Evolutionary conservation across 1,139 yeast genomes (phyloP), one percentile per base, ranked within the genome.

Genomic region (Taiozyma sp.): DNA sequence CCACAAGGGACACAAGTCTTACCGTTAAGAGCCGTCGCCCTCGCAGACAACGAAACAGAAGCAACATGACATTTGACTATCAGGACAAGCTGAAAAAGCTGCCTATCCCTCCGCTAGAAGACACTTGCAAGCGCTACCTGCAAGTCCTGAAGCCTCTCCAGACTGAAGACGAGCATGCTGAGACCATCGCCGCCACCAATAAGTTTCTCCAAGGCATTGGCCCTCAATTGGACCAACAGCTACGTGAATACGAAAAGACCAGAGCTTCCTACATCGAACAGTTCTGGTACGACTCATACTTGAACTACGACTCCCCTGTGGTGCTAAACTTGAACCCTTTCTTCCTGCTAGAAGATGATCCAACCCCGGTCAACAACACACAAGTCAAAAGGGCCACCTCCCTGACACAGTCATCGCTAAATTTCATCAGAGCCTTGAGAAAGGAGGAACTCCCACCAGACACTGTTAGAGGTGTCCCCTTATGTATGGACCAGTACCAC

Each of bases 401-500:
- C n/a, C 74, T 90, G 51, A 84, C 92, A 0, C 76, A 85, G 43
- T 86, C 95, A 10, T 81, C 93, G 14, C 73, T 90, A 56, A 80
- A 90, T 63, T 90, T 90, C 68, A 81, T 88, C 49, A 78, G 90
- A 53, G 96, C 95, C 10, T 73, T 89, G 56, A 80, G 93, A 56
- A 79, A 84, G 54, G 84, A 86, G 52, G 89, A 87, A 43, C 74
- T 90, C 52, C 81, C 87, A n/a, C 85, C 86, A 1, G 97, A 90
- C 65, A 71, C 69, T 52, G 73, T 87, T 59, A 80, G 83, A 52
- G 83, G 81, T 53, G 82, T 81, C n/a, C 82, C 88, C 0, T 75
- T 90, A 52, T 90, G 93, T 69, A 90, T 90, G 97, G 91, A 87
- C 67, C 97, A 90, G 69, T 90, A 89, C 69, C 79, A 87, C 28